A percentile compares a stretch with the other conserved stretches of the same genome.
phyloP scores from a whole-genome alignment of 805 yeast genomes.

The Debaryomyces tyrocola region DNA sequence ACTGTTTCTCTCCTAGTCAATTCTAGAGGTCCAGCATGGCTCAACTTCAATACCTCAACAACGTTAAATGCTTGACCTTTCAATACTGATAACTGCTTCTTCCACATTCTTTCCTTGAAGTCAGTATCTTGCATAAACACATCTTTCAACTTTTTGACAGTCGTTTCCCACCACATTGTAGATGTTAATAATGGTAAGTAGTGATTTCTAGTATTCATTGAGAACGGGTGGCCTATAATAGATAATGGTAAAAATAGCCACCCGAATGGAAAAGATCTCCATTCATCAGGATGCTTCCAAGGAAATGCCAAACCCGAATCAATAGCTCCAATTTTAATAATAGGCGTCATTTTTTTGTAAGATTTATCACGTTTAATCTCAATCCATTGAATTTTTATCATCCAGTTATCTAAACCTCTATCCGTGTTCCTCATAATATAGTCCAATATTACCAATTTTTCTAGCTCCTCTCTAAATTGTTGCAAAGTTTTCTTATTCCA shows the following conservation, averaged over 20 bases:
- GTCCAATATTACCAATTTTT: conserved; percentile 68
- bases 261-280: conserved; percentile 78
- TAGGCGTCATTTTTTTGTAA: conserved; percentile 26
- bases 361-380: conserved; percentile 7
- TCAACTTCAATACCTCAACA: conserved; percentile 59
- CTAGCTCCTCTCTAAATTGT: conserved; percentile 61
- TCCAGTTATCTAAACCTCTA: conserved; percentile 76
- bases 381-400: conserved; percentile 58
- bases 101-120: conserved; percentile 66
- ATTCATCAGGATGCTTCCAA: conserved; percentile 81
- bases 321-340: conserved; percentile 63
- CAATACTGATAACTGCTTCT: conserved; percentile 64
- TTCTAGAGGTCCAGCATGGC: conserved; percentile 66
- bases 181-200: conserved; percentile 60
- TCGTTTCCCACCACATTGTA: conserved; percentile 69
- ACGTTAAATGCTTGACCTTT: conserved; percentile 80
- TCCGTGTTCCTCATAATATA: conserved; percentile 76
- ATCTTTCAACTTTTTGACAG: conserved; percentile 45
- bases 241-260: conserved; percentile 70
- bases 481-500: conserved; percentile 54
- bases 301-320: conserved; percentile 77
- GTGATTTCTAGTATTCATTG: conserved; percentile 53
- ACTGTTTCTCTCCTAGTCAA: conserved; percentile 58
- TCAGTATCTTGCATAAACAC: conserved; percentile 58
- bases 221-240: conserved; percentile 67